Conservation (phyloP, 352 stramenopile species). For the Sclerospora graminicola region DNA sequence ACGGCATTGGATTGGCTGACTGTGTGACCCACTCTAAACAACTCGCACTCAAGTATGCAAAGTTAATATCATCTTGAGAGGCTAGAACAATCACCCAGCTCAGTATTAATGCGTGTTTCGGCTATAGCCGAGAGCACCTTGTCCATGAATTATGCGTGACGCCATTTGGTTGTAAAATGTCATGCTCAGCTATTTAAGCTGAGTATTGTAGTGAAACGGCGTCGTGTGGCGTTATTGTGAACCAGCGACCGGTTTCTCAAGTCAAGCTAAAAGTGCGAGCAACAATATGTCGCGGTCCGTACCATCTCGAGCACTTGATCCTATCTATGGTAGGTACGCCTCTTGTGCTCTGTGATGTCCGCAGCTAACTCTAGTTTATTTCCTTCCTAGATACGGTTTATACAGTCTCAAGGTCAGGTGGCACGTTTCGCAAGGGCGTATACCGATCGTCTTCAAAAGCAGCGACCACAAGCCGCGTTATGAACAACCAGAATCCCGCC, state of each 20-base stretch:
- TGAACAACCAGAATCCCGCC: conserved; percentile 25
- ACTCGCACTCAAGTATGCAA: conserved; percentile 58
- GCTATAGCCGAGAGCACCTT: neutral
- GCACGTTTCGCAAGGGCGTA: conserved; percentile 50
- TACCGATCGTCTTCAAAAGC: conserved; percentile 30
- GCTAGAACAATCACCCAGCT: conserved; percentile 1
- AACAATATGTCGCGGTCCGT: conserved; percentile 39
- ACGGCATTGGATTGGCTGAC: conserved; percentile 80
- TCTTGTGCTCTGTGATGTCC: neutral
- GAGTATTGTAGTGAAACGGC: conserved; percentile 8
- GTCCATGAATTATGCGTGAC: neutral
- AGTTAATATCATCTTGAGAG: conserved; percentile 20
- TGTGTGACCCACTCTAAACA: conserved; percentile 76
- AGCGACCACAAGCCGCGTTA: conserved; percentile 18
- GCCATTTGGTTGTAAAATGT: conserved; percentile 1
- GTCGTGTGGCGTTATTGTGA: neutral
- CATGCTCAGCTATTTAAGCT: conserved; percentile 10
- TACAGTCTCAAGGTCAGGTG: conserved; percentile 54
- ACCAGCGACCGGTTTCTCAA: conserved; percentile 5
- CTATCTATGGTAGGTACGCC: conserved; percentile 52
- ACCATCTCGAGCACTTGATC: conserved; percentile 58
- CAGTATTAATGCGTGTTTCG: neutral
- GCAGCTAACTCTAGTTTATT: conserved; percentile 1
- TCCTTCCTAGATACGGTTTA: conserved; percentile 55
- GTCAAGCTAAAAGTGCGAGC: neutral